Base-by-base conservation (phyloP, 441 rosid genomes). In the Adansonia rubrostipa region DNA sequence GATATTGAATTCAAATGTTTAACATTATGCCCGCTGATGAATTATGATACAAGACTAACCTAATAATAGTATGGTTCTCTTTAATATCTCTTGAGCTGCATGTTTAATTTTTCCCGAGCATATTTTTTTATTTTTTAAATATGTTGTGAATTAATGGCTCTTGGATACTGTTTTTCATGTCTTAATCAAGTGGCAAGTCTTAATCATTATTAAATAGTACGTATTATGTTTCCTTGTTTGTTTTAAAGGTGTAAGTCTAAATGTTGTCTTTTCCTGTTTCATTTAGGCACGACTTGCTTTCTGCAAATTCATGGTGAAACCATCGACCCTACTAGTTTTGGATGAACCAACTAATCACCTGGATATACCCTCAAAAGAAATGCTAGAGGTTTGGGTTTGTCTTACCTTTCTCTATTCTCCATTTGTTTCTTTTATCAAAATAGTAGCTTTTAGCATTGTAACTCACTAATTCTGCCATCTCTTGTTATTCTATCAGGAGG, bases 271-370 rank as follows among this genome's bases (percentile, higher is more conserved):
- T 61, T 70, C 9, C 17, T 77, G 42, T 68, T 73, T 14, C 53
- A 36, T 82, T 66, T 79, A 92, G 97, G 98, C 98, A 22, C 96
- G 97, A 14, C 91, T 93, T 77, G 98, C 99, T 60, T 95, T 95
- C 78, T 95, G 98, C 84, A 95, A 91, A 76, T 95, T 95, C 85
- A 95, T 95, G 99, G 99, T 95, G 40, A 92, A 84, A 73, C 98
- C 99, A 6, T 93, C 98, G 0, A 91, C 95, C 47, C 75, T 95
- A 51, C 90, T 95, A 4, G 89, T 95, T 77, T 76, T 95, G 86
- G 98, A 95, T 50, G 98, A 95, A 83, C 99, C 99, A 10, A 95
- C 99, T 42, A 95, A 95, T 87, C 98, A 93, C 83, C 85, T 95
- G 80, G 99, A 93, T 85, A 95, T 95, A 73, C 97, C 99, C 78